These are phyloP conservation scores for Flaveria bidentis DNA, from an alignment of 129 eudicot species.

Conservation along the genomic window DNA sequence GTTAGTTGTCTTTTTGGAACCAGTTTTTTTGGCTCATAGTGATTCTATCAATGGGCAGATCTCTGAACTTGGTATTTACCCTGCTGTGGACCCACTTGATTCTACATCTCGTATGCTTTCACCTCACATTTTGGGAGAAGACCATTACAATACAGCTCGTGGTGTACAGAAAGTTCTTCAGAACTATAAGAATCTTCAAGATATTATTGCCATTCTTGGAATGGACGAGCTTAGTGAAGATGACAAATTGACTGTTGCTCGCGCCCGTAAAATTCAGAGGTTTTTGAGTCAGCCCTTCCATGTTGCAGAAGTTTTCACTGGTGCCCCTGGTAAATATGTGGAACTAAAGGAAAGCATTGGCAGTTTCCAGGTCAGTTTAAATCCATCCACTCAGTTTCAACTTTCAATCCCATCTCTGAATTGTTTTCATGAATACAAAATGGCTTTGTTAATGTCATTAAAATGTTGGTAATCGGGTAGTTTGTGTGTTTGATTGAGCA, in stretches of 20 bases:
- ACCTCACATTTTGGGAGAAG: slow-evolving; percentile 80
- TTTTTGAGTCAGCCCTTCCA: too few relatives aligned
- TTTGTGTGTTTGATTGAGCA: background rate
- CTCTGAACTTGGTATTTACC: slow-evolving; percentile 50
- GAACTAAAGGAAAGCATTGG: slow-evolving; percentile 78
- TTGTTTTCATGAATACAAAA: background rate
- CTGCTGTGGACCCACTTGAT: slow-evolving; percentile 84
- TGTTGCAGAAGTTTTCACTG: slow-evolving; percentile 41
- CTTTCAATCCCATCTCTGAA: background rate
- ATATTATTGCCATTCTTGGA: too few relatives aligned
- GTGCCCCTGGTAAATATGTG: slow-evolving; percentile 65
- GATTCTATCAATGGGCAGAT: background rate
- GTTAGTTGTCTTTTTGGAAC: background rate
- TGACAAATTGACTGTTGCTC: too few relatives aligned
- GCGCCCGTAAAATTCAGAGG: too few relatives aligned
- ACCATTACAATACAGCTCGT: slow-evolving; percentile 86
- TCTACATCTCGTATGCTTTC: slow-evolving; percentile 88
- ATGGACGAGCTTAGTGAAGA: too few relatives aligned
- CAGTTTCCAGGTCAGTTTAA: slow-evolving; percentile 73
- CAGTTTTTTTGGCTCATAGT: background rate
- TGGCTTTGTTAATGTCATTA: background rate
- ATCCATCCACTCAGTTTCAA: background rate
- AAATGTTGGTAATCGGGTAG: background rate
- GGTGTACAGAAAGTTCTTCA: slow-evolving; percentile 92
- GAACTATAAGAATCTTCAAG: slow-evolving; percentile 63